These are phyloP conservation scores for Saccharomyces hybrid DNA, from an alignment of 1,139 yeast genomes.

Conservation along the genomic window DNA sequence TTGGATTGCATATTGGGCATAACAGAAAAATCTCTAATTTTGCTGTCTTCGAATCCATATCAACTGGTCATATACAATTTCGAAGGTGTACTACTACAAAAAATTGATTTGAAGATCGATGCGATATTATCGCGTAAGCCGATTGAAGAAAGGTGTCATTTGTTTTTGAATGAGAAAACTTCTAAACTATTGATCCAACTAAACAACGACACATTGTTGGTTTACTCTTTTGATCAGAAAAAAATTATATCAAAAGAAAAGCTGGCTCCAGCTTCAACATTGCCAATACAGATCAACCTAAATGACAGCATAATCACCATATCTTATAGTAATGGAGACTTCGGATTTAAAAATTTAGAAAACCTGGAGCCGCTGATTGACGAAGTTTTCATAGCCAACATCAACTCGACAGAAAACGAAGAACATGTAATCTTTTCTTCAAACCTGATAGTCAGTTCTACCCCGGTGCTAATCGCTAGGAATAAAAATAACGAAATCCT, in stretches of 20 bases:
- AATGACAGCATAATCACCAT: background rate
- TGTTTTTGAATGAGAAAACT: slow-evolving; percentile 26
- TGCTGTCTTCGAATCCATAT: slow-evolving; percentile 13
- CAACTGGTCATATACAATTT: slow-evolving; percentile 26
- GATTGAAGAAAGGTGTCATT: slow-evolving; percentile 2
- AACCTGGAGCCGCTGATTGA: background rate
- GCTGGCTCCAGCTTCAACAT: background rate
- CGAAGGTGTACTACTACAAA: slow-evolving; percentile 24
- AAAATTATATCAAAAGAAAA: slow-evolving; percentile 15
- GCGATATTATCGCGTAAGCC: slow-evolving; percentile 4
- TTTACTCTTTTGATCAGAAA: slow-evolving; percentile 30
- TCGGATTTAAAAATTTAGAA: background rate
- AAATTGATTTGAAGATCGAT: slow-evolving; percentile 17
- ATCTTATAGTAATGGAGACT: background rate
- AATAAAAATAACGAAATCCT: background rate
- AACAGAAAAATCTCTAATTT: slow-evolving; percentile 30
- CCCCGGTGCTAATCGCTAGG: background rate
- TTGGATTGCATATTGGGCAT: slow-evolving; percentile 24
- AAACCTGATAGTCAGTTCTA: background rate
- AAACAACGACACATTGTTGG: slow-evolving; percentile 13
- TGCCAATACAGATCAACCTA: background rate
- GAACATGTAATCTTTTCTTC: background rate
- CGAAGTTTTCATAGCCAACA: background rate
- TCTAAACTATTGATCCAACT: slow-evolving; percentile 27
- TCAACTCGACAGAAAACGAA: background rate